phyloP scores from a whole-genome alignment of 768 basidiomycete species.

The Xerocomellus intermedius region DNA sequence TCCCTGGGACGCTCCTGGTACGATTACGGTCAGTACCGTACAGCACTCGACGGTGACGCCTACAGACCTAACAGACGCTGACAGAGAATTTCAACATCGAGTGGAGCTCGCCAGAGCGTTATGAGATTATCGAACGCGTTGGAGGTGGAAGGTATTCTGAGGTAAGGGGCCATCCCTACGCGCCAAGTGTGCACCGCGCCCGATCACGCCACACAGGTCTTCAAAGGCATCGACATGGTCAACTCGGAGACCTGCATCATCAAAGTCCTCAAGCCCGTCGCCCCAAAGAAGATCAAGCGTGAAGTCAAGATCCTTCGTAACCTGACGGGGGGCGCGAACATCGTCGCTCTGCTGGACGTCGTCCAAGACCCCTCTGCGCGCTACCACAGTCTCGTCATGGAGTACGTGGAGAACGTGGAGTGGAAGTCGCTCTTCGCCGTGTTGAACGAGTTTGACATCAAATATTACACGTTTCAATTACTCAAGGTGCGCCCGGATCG shows the following conservation, averaged over 20 bases:
- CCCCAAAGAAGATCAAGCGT: constrained; percentile 63
- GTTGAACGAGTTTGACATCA: constrained; percentile 63
- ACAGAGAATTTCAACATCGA: constrained; percentile 57
- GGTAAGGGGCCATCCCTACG: constrained; percentile 31
- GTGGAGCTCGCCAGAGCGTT: constrained; percentile 66
- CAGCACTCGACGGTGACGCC: background rate
- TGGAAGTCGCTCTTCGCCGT: constrained; percentile 59
- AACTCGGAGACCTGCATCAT: constrained; percentile 56
- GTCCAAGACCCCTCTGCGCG: constrained; percentile 62
- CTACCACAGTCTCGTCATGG: constrained; percentile 65
- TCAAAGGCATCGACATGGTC: constrained; percentile 57
- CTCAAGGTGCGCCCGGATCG: constrained; percentile 41
- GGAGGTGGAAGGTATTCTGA: constrained; percentile 69
- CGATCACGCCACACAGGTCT: constrained; percentile 40
- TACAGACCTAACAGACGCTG: background rate
- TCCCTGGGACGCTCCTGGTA: constrained; percentile 58
- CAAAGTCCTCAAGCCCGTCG: constrained; percentile 75
- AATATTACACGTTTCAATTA: constrained; percentile 66
- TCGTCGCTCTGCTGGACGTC: constrained; percentile 63
- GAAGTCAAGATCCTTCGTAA: constrained; percentile 75
- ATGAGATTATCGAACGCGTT: constrained; percentile 62
- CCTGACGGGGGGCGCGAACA: constrained; percentile 68
- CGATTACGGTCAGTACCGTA: constrained; percentile 50
- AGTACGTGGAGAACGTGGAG: constrained; percentile 66
- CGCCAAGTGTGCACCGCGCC: background rate